These are phyloP conservation scores for Blastobotrys illinoisensis DNA, from an alignment of 1,139 yeast species.

Conservation along the genomic window DNA sequence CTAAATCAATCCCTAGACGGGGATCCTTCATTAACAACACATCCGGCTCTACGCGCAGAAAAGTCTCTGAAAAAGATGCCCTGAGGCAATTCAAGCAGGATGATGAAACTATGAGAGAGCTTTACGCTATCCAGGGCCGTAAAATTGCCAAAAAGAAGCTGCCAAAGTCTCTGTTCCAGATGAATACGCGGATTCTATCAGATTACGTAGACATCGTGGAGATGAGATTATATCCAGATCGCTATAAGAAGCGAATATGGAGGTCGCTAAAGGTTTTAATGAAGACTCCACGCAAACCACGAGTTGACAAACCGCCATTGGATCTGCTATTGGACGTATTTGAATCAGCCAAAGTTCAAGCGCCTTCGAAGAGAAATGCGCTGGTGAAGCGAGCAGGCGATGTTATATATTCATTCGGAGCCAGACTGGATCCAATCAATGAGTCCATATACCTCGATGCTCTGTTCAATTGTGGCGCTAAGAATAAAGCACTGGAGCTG, in stretches of 20 bases:
- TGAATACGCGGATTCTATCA: slow-evolving; percentile 1
- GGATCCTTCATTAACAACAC: background rate
- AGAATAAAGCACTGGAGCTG: slow-evolving; percentile 24
- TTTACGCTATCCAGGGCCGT: background rate
- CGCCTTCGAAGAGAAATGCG: slow-evolving; percentile 5
- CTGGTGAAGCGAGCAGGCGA: slow-evolving; percentile 27
- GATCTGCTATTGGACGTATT: slow-evolving; percentile 26
- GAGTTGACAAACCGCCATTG: slow-evolving; percentile 19
- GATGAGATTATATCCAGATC: slow-evolving; percentile 8
- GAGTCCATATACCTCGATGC: slow-evolving; percentile 34
- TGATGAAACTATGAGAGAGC: background rate
- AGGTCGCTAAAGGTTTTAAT: slow-evolving; percentile 8
- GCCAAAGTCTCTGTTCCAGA: slow-evolving; percentile 1
- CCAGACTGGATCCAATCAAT: slow-evolving; percentile 34
- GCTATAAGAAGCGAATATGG: slow-evolving; percentile 15
- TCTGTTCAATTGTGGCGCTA: slow-evolving; percentile 21
- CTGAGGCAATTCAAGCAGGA: background rate
- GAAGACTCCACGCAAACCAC: slow-evolving; percentile 6
- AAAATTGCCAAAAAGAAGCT: background rate
- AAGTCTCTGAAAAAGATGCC: background rate
- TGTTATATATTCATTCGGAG: slow-evolving; percentile 28
- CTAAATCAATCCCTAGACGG: background rate
- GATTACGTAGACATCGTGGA: slow-evolving; percentile 8
- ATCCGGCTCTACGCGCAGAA: background rate
- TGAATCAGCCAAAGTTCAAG: slow-evolving; percentile 28